phyloP scores from a whole-genome alignment of 768 basidiomycete species.

The Tricholoma bakamatsutake region DNA sequence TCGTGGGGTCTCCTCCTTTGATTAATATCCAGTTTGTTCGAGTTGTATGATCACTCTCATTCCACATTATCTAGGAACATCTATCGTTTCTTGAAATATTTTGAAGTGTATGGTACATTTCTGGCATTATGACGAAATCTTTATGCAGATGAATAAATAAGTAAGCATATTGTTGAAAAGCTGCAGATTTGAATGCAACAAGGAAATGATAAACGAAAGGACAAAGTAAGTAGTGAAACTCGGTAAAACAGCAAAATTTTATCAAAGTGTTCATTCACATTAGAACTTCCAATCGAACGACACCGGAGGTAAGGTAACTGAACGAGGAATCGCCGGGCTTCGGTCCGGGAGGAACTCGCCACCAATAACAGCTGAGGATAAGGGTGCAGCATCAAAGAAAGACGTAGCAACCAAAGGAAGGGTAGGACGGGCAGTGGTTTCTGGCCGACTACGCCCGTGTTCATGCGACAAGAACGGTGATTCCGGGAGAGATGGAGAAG shows the following conservation, averaged over 20 bases:
- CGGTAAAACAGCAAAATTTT: neutral
- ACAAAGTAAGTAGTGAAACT: neutral
- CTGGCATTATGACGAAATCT: constrained; percentile 6
- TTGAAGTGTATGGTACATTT: constrained; percentile 9
- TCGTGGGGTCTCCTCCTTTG: constrained; percentile 19
- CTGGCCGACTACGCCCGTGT: constrained; percentile 4
- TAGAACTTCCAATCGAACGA: constrained; percentile 4
- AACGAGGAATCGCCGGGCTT: constrained; percentile 4
- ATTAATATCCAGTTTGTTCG: constrained; percentile 18
- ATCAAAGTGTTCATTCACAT: neutral
- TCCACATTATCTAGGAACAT: neutral
- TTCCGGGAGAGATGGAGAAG: constrained; percentile 22
- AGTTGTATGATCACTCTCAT: constrained; percentile 5
- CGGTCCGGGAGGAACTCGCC: constrained; percentile 12
- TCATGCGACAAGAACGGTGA: neutral
- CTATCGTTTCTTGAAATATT: neutral
- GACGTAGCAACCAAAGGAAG: constrained; percentile 11
- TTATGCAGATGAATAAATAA: constrained; percentile 4
- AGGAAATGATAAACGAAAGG: neutral
- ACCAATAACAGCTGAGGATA: constrained; percentile 12
- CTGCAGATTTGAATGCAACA: neutral
- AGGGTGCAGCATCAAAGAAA: constrained; percentile 15
- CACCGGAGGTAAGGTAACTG: constrained; percentile 5
- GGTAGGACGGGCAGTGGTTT: constrained; percentile 7
- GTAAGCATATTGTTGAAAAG: neutral